Conservation (phyloP, 257 asterid genomes). For the Scutellaria baicalensis region DNA sequence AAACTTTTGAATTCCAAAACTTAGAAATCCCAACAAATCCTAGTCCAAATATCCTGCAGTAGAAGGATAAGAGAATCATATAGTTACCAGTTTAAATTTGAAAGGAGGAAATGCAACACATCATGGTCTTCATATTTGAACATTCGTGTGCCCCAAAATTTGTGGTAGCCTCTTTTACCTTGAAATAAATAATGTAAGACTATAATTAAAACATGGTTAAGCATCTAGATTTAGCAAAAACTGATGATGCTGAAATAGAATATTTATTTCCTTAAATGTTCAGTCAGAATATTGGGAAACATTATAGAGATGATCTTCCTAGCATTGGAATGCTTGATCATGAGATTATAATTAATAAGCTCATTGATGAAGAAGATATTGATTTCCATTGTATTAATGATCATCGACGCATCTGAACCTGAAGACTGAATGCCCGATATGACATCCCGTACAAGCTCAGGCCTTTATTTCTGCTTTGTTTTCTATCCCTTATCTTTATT, state of each 20-base stretch:
- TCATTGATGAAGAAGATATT: not conserved
- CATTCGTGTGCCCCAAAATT: constrained; percentile 99
- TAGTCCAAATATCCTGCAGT: no score
- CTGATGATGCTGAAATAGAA: not conserved
- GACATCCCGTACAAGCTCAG: no score
- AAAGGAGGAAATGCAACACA: constrained; percentile 94
- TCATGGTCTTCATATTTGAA: constrained; percentile 90
- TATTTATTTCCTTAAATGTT: not conserved
- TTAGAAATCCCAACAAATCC: no score
- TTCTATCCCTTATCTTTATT: no score
- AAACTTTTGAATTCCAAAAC: no score
- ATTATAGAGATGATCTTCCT: not conserved
- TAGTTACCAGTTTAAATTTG: constrained; percentile 88
- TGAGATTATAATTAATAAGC: not conserved
- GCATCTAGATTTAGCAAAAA: not conserved
- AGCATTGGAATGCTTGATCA: not conserved
- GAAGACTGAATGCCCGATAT: no score
- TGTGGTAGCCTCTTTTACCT: constrained; percentile 97
- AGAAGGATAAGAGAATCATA: not conserved
- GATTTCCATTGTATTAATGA: not conserved
- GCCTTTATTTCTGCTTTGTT: no score
- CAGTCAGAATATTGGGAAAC: not conserved
- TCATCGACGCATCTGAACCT: no score
- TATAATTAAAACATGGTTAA: constrained; percentile 3
- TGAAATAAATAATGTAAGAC: constrained; percentile 16